Conservation (phyloP, 176 grass and related monocot species). For the Carex cristatella region DNA sequence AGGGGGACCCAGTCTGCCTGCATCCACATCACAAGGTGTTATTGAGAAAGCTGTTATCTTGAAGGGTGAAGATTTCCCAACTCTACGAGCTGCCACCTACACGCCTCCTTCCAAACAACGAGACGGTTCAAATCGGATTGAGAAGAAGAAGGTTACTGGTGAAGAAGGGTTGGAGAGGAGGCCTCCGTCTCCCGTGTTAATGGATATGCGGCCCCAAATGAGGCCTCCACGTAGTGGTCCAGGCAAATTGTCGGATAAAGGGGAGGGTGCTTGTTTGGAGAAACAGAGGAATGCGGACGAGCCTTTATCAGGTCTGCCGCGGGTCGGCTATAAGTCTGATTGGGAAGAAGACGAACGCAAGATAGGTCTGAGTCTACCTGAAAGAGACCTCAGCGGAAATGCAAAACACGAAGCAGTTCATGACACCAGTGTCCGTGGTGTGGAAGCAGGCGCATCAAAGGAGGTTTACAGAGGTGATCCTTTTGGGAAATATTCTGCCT, state of each 20-base stretch:
- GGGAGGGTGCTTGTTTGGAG: conserved; percentile 25
- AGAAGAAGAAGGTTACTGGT: conserved; percentile 26
- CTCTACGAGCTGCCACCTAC: conserved; percentile 56
- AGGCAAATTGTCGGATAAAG: conserved; percentile 18
- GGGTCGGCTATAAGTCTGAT: conserved; percentile 67
- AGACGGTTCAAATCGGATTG: conserved; percentile 51
- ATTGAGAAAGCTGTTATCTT: conserved; percentile 62
- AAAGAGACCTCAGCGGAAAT: conserved; percentile 45
- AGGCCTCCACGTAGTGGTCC: conserved; percentile 30
- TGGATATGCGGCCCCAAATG: conserved; percentile 85
- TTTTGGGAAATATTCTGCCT: conserved; percentile 38
- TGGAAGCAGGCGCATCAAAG: conserved; percentile 23
- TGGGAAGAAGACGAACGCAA: conserved; percentile 98
- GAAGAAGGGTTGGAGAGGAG: conserved; percentile 19
- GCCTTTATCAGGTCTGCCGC: conserved; percentile 42
- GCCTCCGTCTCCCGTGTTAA: conserved; percentile 20
- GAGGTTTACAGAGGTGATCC: conserved; percentile 51
- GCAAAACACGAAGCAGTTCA: conserved; percentile 45
- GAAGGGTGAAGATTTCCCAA: conserved; percentile 93
- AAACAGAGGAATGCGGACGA: conserved; percentile 40
- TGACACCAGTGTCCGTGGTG: conserved; percentile 20
- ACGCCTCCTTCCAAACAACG: conserved; percentile 32
- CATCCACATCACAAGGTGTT: conserved; percentile 34
- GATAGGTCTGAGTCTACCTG: conserved; percentile 68
- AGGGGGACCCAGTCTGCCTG: conserved; percentile 6